These are phyloP conservation scores for Phytopythium montanum DNA, from an alignment of 352 stramenopile genomes.

Conservation along the genomic window DNA sequence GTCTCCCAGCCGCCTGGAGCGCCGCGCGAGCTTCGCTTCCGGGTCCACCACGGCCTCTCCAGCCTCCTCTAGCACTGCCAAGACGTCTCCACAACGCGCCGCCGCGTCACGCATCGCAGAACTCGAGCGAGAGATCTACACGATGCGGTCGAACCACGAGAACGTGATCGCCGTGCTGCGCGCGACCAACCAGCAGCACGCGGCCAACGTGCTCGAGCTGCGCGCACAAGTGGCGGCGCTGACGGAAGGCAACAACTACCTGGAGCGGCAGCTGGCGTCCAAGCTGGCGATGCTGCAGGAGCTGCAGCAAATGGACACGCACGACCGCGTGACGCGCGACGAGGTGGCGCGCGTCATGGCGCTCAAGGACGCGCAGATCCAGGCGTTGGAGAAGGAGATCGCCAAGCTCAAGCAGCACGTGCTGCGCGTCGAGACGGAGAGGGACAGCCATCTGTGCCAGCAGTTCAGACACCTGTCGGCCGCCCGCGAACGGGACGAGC, in stretches of 20 bases:
- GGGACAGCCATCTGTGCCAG: slow-evolving; percentile 55
- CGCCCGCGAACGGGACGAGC: slow-evolving; percentile 42
- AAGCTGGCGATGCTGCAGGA: slow-evolving; percentile 55
- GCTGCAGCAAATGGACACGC: slow-evolving; percentile 36
- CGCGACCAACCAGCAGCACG: slow-evolving; percentile 68
- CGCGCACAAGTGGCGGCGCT: slow-evolving; percentile 56
- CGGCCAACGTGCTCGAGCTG: slow-evolving; percentile 59
- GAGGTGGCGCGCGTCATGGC: slow-evolving; percentile 45
- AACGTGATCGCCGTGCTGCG: slow-evolving; percentile 65
- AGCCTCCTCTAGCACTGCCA: slow-evolving; percentile 12
- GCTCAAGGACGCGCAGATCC: slow-evolving; percentile 55
- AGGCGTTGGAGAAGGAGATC: slow-evolving; percentile 56
- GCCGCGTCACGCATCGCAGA: slow-evolving; percentile 33
- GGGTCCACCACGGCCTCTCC: slow-evolving; percentile 4
- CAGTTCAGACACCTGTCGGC: slow-evolving; percentile 39
- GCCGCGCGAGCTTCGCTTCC: slow-evolving; percentile 32
- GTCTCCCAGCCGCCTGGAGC: slow-evolving; percentile 20
- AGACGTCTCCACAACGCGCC: slow-evolving; percentile 7
- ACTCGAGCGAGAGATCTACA: slow-evolving; percentile 58
- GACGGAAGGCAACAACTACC: slow-evolving; percentile 51
- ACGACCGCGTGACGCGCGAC: slow-evolving; percentile 23
- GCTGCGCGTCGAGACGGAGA: slow-evolving; percentile 39
- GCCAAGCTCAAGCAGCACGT: slow-evolving; percentile 37
- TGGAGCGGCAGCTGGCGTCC: slow-evolving; percentile 54
- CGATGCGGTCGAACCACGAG: slow-evolving; percentile 62